Conservation (phyloP, 257 asterid species). For the Misopates orontium region DNA sequence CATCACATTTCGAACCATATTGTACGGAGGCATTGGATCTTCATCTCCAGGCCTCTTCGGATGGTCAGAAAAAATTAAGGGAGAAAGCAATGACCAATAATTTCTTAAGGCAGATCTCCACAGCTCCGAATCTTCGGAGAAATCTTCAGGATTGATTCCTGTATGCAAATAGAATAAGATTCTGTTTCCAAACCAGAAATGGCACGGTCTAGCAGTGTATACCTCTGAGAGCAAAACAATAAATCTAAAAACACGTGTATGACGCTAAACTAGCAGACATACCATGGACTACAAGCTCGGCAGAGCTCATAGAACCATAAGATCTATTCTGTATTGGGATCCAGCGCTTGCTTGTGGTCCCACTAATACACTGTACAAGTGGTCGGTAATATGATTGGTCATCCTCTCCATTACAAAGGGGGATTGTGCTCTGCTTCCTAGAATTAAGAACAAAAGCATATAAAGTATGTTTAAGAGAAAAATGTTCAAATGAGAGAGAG, state of each 20-base stretch:
- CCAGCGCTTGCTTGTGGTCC: constrained; percentile 76
- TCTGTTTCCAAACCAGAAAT: constrained; percentile 23
- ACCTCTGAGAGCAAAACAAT: constrained; percentile 8
- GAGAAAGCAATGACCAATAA: constrained; percentile 97
- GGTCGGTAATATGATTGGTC: constrained; percentile 72
- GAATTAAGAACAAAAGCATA: constrained; percentile 27
- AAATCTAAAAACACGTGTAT: not conserved
- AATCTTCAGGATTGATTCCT: constrained; percentile 82
- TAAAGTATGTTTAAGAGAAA: constrained; percentile 14
- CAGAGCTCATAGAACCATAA: constrained; percentile 42
- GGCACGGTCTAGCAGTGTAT: constrained; percentile 5
- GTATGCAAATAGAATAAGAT: constrained; percentile 27
- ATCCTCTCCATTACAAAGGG: constrained; percentile 79
- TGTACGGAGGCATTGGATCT: constrained; percentile 89
- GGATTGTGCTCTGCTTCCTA: constrained; percentile 48
- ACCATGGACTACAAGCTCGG: constrained; percentile 72
- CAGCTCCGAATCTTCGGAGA: constrained; percentile 61
- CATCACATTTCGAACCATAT: constrained; percentile 95
- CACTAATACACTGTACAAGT: constrained; percentile 69
- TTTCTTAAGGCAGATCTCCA: constrained; percentile 76
- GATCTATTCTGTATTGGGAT: constrained; percentile 67
- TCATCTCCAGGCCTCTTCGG: constrained; percentile 98
- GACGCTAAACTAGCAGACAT: constrained; percentile 32
- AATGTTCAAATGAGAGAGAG: constrained; percentile 3
- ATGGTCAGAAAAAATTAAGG: constrained; percentile 93